A percentile compares a stretch with the other conserved stretches of the same genome.
Evolutionary conservation across 2,329 filamentous ascomycete species (phyloP).

Genomic region (Pseudogymnoascus sp.): DNA sequence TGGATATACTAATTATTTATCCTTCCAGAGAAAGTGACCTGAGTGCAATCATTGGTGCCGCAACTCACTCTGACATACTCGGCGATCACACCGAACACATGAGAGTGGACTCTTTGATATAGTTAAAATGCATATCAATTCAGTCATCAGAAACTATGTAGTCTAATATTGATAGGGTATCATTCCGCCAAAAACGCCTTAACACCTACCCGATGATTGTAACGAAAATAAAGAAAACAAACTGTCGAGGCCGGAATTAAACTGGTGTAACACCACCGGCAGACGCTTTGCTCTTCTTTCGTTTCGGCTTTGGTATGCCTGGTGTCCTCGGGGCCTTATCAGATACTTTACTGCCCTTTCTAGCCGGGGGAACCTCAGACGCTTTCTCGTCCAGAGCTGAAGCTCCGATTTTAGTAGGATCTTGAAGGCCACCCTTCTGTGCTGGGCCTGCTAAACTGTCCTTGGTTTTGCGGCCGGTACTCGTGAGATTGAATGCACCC

Average conservation of each 20-base stretch:
- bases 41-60: background rate
- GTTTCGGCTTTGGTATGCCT: constrained; percentile 29
- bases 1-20: background rate
- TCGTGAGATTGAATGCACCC: constrained; percentile 57
- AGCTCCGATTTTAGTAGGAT: constrained; percentile 17
- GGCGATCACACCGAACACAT: background rate
- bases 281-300: constrained; percentile 32
- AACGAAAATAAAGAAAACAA: background rate
- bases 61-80: background rate
- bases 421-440: constrained; percentile 16
- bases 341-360: constrained; percentile 22
- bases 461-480: constrained; percentile 43
- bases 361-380: constrained; percentile 23
- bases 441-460: constrained; percentile 21
- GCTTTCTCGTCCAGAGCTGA: constrained; percentile 18
- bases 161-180: constrained; percentile 7
- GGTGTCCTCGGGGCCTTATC: constrained; percentile 29
- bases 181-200: background rate
- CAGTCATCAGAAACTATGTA: background rate
- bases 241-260: background rate
- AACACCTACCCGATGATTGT: background rate
- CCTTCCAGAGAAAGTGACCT: background rate
- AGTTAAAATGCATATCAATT: constrained; percentile 2
- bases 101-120: background rate
- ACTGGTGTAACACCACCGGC: constrained; percentile 20